These are phyloP conservation scores for Calonectria hawksworthii DNA, from an alignment of 2,329 filamentous ascomycete species.

Conservation along the genomic window DNA sequence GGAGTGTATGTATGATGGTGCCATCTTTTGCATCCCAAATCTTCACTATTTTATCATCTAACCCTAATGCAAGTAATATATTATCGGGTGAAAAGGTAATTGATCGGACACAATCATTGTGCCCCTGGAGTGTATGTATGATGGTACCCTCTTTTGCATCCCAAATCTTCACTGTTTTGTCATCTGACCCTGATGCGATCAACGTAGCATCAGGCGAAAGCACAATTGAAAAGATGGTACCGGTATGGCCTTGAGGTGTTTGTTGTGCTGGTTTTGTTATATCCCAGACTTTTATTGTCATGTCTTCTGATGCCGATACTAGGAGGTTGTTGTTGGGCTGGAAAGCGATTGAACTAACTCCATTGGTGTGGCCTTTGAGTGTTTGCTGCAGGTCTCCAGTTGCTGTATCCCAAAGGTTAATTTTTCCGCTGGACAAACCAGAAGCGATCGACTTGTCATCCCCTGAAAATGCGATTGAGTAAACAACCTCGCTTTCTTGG, in stretches of 20 bases:
- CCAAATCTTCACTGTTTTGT: too few species aligned
- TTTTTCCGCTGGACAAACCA: not conserved
- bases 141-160: too few species aligned
- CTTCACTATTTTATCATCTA: too few species aligned
- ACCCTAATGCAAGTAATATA: too few species aligned
- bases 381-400: not conserved
- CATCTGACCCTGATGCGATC: not conserved
- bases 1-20: not conserved
- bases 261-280: not conserved
- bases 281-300: not conserved
- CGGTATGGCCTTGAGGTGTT: not conserved
- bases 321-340: too few species aligned
- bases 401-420: not conserved
- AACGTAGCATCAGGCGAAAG: not conserved
- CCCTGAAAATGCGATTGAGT: not conserved
- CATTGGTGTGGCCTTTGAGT: not conserved
- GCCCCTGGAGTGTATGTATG: too few species aligned
- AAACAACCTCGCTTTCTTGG: not conserved
- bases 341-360: not conserved
- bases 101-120: too few species aligned
- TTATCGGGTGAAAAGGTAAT: too few species aligned
- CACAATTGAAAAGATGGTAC: not conserved
- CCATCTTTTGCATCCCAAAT: not conserved
- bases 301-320: not conserved
- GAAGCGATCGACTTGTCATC: not conserved